These are phyloP conservation scores for Fraxinus nigra DNA, from an alignment of 305 asterid genomes.

Conservation along the genomic window DNA sequence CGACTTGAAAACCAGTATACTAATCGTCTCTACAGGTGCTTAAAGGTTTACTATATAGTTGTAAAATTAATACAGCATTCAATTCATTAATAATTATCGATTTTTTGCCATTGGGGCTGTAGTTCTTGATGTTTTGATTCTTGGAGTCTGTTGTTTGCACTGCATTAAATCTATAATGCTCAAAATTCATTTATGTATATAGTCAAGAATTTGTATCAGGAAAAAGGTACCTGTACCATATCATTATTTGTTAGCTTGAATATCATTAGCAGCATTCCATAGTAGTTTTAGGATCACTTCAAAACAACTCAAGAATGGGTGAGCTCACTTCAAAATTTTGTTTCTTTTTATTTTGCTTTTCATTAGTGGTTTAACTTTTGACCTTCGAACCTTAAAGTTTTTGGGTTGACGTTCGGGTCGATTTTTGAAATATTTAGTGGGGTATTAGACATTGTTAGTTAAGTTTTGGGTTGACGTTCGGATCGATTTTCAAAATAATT, in stretches of 20 bases:
- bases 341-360: too few relatives aligned
- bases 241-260: neutral
- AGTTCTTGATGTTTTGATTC: constrained; percentile 6
- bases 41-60: constrained; percentile 16
- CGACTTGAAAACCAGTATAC: constrained; percentile 21
- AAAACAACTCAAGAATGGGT: neutral
- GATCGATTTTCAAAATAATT: too few relatives aligned
- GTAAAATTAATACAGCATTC: constrained; percentile 28
- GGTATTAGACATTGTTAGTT: too few relatives aligned
- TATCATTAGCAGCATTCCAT: neutral
- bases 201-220: neutral
- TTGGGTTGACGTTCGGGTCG: neutral
- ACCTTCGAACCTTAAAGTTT: neutral
- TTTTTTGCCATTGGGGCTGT: constrained; percentile 11
- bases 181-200: neutral
- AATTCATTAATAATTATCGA: neutral
- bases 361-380: neutral
- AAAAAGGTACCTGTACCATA: neutral
- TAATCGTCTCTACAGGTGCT: constrained; percentile 15
- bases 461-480: neutral
- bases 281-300: neutral
- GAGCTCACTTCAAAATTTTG: neutral
- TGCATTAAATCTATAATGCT: neutral
- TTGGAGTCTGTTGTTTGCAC: neutral
- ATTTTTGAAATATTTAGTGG: too few relatives aligned